phyloP scores from a whole-genome alignment of 2,329 filamentous ascomycete species.

The Dendryphion nanum region DNA sequence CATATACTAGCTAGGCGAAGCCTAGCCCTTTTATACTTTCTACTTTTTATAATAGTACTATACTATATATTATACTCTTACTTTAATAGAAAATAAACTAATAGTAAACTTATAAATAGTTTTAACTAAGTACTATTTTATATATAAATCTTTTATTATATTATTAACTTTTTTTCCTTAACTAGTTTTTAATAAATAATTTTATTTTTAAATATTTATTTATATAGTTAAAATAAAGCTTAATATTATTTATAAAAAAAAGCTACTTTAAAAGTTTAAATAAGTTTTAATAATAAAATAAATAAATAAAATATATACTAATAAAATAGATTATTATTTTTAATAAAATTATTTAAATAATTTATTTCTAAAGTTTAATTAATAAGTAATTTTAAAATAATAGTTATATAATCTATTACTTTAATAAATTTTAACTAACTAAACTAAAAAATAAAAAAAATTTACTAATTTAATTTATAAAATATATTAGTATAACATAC shows the following conservation, averaged over 20 bases:
- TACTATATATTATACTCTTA: background rate
- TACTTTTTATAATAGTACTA: background rate
- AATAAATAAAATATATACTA: background rate
- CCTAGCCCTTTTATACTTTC: background rate
- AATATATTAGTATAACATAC: slow-evolving; percentile 5
- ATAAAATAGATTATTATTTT: background rate
- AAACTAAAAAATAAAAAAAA: slow-evolving; percentile 26
- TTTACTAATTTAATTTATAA: slow-evolving; percentile 18
- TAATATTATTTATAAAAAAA: background rate
- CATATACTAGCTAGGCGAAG: too few species aligned
- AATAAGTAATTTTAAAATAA: slow-evolving; percentile 2
- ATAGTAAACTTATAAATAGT: background rate
- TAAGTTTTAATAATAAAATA: background rate
- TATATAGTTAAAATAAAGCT: background rate
- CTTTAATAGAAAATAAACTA: background rate
- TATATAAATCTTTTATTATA: background rate
- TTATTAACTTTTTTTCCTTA: background rate
- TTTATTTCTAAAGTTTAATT: slow-evolving; percentile 1
- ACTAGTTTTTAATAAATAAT: background rate
- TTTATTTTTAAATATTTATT: background rate
- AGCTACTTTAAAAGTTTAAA: background rate
- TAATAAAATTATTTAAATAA: background rate
- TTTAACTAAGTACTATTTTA: background rate
- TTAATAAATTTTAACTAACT: slow-evolving; percentile 21
- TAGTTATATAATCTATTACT: slow-evolving; percentile 14